Evolutionary conservation across 2,329 filamentous ascomycete genomes (phyloP).

Genomic region (Phaeosphaeriaceae sp.): DNA sequence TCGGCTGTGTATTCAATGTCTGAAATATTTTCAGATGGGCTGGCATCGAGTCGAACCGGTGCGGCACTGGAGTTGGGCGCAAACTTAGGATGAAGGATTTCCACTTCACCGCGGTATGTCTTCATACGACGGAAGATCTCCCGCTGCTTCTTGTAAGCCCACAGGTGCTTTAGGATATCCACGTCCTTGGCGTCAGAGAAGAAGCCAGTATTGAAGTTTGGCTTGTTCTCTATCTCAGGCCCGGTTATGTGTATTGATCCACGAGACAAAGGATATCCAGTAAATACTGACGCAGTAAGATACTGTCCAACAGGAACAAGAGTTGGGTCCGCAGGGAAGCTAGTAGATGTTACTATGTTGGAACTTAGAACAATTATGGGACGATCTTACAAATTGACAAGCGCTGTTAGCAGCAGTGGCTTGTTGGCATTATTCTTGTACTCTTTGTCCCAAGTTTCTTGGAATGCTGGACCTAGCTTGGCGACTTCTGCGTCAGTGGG

Average conservation of each 20-base stretch:
- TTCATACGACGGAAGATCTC: conserved; percentile 65
- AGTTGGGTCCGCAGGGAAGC: conserved; percentile 39
- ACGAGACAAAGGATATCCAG: conserved; percentile 66
- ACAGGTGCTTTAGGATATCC: conserved; percentile 64
- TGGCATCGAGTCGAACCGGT: conserved; percentile 37
- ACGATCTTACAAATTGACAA: conserved; percentile 43
- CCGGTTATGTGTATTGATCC: conserved; percentile 66
- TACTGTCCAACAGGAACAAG: conserved; percentile 55
- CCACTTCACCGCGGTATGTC: conserved; percentile 56
- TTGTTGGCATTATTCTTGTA: conserved; percentile 56
- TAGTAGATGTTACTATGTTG: conserved; percentile 7
- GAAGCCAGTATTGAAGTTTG: conserved; percentile 65
- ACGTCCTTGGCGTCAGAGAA: conserved; percentile 61
- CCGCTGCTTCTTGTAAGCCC: conserved; percentile 70
- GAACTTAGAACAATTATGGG: not conserved
- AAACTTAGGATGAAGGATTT: conserved; percentile 40
- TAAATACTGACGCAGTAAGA: conserved; percentile 60
- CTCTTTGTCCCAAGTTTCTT: conserved; percentile 61
- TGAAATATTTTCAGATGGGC: conserved; percentile 29
- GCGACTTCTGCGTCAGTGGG: conserved; percentile 61
- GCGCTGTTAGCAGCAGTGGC: conserved; percentile 56
- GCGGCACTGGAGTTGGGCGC: conserved; percentile 52
- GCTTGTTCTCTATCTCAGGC: conserved; percentile 51
- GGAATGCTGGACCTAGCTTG: conserved; percentile 60
- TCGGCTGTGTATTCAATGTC: conserved; percentile 58